Conservation (phyloP, 2,329 filamentous ascomycete species). For the Leptographium lundbergii region DNA sequence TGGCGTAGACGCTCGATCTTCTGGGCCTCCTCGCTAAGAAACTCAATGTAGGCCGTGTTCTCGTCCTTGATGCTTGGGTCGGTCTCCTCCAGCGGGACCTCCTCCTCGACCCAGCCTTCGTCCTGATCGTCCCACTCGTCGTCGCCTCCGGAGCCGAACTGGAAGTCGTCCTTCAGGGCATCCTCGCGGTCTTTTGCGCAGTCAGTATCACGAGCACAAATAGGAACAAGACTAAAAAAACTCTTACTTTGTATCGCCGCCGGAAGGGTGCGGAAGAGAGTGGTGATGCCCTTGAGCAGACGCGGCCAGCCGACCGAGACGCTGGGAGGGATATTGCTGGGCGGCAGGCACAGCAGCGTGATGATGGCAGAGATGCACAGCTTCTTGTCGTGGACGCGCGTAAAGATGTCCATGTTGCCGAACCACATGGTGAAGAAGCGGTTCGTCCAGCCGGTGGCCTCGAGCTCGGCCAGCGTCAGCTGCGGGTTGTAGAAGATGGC, state of each 20-base stretch:
- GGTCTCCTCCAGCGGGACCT: conserved; percentile 51
- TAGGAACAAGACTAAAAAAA: too few species aligned
- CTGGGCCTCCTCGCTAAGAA: conserved; percentile 84
- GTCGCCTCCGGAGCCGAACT: conserved; percentile 54
- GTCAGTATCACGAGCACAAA: too few species aligned
- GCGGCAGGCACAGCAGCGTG: conserved; percentile 65
- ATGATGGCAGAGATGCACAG: conserved; percentile 90
- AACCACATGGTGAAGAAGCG: conserved; percentile 99
- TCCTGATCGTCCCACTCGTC: conserved; percentile 66
- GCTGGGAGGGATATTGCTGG: conserved; percentile 76
- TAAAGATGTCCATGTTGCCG: conserved; percentile 86
- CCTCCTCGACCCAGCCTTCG: conserved; percentile 78
- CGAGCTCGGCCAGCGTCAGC: conserved; percentile 75
- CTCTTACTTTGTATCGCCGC: conserved; percentile 68
- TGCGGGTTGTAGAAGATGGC: conserved; percentile 93
- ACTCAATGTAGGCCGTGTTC: conserved; percentile 87
- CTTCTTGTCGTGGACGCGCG: conserved; percentile 96
- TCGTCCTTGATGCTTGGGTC: conserved; percentile 59
- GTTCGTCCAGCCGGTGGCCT: conserved; percentile 88
- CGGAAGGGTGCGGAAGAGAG: conserved; percentile 84
- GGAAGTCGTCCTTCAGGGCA: conserved; percentile 78
- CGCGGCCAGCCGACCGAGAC: conserved; percentile 93
- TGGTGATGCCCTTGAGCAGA: conserved; percentile 73
- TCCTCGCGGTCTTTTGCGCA: conserved; percentile 62
- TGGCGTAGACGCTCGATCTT: conserved; percentile 61